phyloP scores from a whole-genome alignment of 371 early-diverging fungal genomes.

The Mucor racemosus region DNA sequence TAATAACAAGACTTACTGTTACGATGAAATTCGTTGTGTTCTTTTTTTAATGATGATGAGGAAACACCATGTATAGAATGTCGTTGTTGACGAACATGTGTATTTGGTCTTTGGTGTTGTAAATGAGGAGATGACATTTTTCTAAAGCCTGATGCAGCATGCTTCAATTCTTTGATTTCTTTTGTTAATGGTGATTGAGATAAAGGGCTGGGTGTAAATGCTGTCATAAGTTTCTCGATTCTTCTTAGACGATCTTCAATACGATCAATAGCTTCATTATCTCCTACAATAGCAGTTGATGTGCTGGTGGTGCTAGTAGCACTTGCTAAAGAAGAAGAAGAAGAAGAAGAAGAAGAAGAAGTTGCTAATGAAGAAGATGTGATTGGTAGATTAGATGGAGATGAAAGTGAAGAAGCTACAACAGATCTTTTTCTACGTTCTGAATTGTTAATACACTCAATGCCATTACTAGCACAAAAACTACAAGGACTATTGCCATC shows the following conservation, averaged over 20 bases:
- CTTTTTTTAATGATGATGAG: slow-evolving; percentile 6
- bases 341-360: background rate
- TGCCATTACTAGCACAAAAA: slow-evolving; percentile 43
- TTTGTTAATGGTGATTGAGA: slow-evolving; percentile 24
- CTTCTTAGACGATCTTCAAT: slow-evolving; percentile 46
- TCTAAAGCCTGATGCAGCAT: slow-evolving; percentile 20
- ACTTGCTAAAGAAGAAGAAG: no score
- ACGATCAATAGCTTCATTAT: slow-evolving; percentile 44
- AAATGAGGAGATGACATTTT: slow-evolving; percentile 36
- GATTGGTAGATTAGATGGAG: slow-evolving; percentile 7
- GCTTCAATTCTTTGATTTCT: slow-evolving; percentile 23
- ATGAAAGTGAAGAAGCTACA: slow-evolving; percentile 9
- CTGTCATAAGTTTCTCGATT: slow-evolving; percentile 48
- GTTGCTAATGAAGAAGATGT: background rate
- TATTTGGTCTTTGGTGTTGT: slow-evolving; percentile 9
- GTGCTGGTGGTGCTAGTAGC: background rate
- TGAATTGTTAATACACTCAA: slow-evolving; percentile 40
- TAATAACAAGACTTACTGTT: background rate
- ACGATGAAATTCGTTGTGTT: background rate
- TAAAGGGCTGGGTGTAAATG: slow-evolving; percentile 41
- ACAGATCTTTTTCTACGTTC: slow-evolving; percentile 33
- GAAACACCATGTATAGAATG: slow-evolving; percentile 29
- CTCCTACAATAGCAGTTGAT: background rate
- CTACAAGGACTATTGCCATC: slow-evolving; percentile 55
- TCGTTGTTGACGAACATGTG: slow-evolving; percentile 23